Percentiles rank a stretch among this genome's conserved stretches.
These are phyloP conservation scores for Infundibulicybe gibba DNA, from an alignment of 768 basidiomycete species.

Conservation along the genomic window DNA sequence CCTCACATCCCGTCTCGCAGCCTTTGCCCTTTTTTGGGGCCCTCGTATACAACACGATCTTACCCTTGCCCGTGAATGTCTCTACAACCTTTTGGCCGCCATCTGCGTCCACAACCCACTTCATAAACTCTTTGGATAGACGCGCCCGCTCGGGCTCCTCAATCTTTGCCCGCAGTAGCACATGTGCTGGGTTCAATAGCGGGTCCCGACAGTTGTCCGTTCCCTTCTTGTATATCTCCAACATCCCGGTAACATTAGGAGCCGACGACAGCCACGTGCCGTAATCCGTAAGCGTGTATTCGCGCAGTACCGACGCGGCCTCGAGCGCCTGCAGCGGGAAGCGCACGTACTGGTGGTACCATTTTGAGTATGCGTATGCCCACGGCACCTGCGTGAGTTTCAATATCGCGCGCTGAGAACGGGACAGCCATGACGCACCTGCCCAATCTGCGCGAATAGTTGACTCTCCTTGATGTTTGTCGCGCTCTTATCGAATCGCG, in stretches of 20 bases:
- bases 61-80: constrained; percentile 30
- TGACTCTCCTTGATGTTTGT: constrained; percentile 56
- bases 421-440: constrained; percentile 22
- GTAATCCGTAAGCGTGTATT: constrained; percentile 52
- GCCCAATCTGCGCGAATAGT: constrained; percentile 46
- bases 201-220: constrained; percentile 34
- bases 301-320: constrained; percentile 41
- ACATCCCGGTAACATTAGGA: constrained; percentile 18
- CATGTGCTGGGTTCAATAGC: constrained; percentile 46
- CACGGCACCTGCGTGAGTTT: constrained; percentile 42
- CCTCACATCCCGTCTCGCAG: no score
- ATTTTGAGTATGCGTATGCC: constrained; percentile 46
- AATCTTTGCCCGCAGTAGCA: constrained; percentile 30
- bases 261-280: constrained; percentile 47
- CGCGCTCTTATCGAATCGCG: constrained; percentile 55
- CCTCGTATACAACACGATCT: constrained; percentile 22
- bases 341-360: constrained; percentile 57
- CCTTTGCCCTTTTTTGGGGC: constrained; percentile 13
- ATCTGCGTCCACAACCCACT: constrained; percentile 33
- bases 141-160: constrained; percentile 17
- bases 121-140: constrained; percentile 35
- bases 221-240: constrained; percentile 39
- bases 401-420: background rate
- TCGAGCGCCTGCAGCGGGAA: constrained; percentile 47
- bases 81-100: constrained; percentile 43